Evolutionary conservation across 257 asterid genomes (phyloP).

Genomic region (Capsicum rhomboideum): DNA sequence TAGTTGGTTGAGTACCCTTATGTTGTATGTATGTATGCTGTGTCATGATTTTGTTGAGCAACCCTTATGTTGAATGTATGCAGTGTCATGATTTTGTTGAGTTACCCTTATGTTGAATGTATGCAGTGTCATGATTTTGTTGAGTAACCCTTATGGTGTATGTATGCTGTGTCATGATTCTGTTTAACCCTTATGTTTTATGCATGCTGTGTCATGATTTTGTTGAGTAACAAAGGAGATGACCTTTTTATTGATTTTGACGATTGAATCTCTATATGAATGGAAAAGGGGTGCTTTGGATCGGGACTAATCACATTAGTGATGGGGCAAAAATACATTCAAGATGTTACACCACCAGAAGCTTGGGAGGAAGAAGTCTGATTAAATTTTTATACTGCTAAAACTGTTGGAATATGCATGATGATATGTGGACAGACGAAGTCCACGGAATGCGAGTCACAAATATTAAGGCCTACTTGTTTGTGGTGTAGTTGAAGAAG

Average conservation of each 20-base stretch:
- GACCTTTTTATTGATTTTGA: no score
- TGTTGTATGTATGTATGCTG: background rate
- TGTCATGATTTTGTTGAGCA: background rate
- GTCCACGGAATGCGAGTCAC: background rate
- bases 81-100: background rate
- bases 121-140: background rate
- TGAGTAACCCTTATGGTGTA: background rate
- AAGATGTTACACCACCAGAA: background rate
- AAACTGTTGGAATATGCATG: background rate
- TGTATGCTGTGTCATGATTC: background rate
- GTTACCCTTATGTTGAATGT: background rate
- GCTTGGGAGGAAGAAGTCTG: background rate
- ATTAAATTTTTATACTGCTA: background rate
- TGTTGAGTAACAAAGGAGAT: background rate
- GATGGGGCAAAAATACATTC: background rate
- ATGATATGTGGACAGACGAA: background rate
- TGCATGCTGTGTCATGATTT: background rate
- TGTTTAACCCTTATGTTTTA: background rate
- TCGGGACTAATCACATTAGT: no score
- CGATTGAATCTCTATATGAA: no score
- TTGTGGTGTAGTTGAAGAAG: background rate
- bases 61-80: background rate
- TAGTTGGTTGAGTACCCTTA: background rate
- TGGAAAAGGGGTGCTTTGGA: no score
- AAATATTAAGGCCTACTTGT: background rate